These are phyloP conservation scores for Golubevia sp. DNA, from an alignment of 1,284 basidiomycete species.

Conservation along the genomic window DNA sequence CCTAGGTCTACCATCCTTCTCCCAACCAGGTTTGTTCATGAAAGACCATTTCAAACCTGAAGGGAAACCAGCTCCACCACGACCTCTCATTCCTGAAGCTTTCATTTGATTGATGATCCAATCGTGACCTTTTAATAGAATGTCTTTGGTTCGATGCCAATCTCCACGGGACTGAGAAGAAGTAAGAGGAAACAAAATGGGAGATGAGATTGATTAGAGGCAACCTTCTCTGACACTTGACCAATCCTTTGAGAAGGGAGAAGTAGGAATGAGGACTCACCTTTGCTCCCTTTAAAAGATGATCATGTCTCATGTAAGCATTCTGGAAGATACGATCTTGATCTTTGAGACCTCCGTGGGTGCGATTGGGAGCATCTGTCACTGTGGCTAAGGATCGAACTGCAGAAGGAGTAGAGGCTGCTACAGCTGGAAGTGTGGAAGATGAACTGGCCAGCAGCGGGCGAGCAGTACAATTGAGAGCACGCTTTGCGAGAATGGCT, in stretches of 20 bases:
- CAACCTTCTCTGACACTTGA: too few relatives aligned
- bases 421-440: too few relatives aligned
- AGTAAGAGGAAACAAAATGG: not conserved
- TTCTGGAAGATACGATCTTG: slow-evolving; percentile 62
- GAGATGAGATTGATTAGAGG: not conserved
- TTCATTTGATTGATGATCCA: slow-evolving; percentile 97
- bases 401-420: too few relatives aligned
- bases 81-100: slow-evolving; percentile 90
- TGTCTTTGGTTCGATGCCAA: slow-evolving; percentile 98
- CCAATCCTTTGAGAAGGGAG: too few relatives aligned
- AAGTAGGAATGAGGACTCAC: slow-evolving; percentile 8
- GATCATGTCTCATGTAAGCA: slow-evolving; percentile 59
- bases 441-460: too few relatives aligned
- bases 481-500: too few relatives aligned
- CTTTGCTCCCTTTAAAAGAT: slow-evolving; percentile 54
- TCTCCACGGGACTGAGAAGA: slow-evolving; percentile 80
- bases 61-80: slow-evolving; percentile 96
- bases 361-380: slow-evolving; percentile 48
- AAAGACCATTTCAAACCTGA: slow-evolving; percentile 95
- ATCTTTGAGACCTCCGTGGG: slow-evolving; percentile 53
- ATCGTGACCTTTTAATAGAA: slow-evolving; percentile 89
- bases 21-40: slow-evolving; percentile 99
- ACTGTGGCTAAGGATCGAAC: slow-evolving; percentile 53
- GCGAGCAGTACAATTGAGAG: too few relatives aligned
- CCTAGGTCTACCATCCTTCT: slow-evolving; percentile 88